Percentiles rank a stretch among this genome's conserved stretches.
phyloP scores from a whole-genome alignment of 805 yeast genomes.

The Naumovozyma baii region DNA sequence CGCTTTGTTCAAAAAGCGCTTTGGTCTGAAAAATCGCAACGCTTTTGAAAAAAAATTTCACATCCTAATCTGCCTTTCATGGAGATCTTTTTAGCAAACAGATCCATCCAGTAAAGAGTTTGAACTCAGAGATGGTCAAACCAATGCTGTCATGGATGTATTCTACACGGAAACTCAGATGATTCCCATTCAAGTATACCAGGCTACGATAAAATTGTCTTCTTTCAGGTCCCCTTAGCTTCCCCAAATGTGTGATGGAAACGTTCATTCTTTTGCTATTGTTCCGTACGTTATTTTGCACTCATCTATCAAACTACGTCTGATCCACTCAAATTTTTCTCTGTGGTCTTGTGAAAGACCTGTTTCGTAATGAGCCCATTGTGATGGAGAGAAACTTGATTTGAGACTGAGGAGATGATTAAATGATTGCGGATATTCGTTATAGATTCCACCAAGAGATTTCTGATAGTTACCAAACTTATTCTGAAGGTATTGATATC shows the following conservation, averaged over 20 bases:
- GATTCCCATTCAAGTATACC: neutral
- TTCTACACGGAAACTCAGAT: neutral
- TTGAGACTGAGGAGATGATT: neutral
- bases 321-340: neutral
- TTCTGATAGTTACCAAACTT: neutral
- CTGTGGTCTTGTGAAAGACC: neutral
- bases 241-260: neutral
- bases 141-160: neutral
- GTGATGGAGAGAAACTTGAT: neutral
- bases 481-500: conserved; percentile 2
- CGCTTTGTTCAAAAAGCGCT: too few relatives aligned
- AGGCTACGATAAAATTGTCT: neutral
- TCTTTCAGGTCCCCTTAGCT: neutral
- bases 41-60: too few relatives aligned
- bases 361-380: neutral
- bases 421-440: neutral
- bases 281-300: neutral
- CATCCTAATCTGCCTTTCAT: too few relatives aligned
- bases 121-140: neutral
- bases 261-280: neutral
- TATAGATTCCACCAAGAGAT: neutral
- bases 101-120: neutral
- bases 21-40: too few relatives aligned
- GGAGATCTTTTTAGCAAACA: too few relatives aligned
- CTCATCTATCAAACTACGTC: neutral